phyloP scores from a whole-genome alignment of 306 rosid genomes.

The Cicer bijugum region DNA sequence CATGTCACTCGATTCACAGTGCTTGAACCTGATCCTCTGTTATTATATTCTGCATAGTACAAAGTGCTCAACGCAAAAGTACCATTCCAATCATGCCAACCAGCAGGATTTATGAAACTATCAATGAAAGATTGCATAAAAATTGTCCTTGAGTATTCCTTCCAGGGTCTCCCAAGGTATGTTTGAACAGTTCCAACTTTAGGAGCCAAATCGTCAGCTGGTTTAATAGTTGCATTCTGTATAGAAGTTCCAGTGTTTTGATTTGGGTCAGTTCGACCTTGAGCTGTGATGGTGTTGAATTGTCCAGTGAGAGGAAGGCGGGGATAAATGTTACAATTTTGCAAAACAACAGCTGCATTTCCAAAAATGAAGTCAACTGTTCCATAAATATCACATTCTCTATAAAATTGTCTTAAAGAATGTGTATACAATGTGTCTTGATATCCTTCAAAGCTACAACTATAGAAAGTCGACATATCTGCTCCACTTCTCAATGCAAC shows the following conservation, averaged over 20 bases:
- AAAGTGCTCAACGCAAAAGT: conserved; percentile 56
- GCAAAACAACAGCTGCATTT: too few species aligned
- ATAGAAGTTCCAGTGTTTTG: conserved; percentile 54
- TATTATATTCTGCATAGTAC: conserved; percentile 70
- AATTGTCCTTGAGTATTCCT: conserved; percentile 44
- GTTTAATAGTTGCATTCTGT: conserved; percentile 40
- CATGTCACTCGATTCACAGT: conserved; percentile 44
- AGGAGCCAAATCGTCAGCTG: conserved; percentile 7
- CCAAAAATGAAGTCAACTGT: too few species aligned
- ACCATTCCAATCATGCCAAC: conserved; percentile 81
- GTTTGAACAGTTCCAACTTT: conserved; percentile 40
- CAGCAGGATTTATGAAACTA: conserved; percentile 53
- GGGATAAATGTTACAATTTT: too few species aligned
- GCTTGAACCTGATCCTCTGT: conserved; percentile 64
- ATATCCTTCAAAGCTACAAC: too few species aligned
- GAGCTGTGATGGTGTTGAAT: too few species aligned
- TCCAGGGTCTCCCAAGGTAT: conserved; percentile 75
- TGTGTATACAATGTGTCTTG: too few species aligned
- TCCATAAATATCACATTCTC: too few species aligned
- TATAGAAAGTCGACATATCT: too few species aligned
- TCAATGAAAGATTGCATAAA: conserved; percentile 62
- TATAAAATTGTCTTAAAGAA: too few species aligned
- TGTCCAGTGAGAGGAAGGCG: too few species aligned
- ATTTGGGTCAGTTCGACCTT: conserved; percentile 44
- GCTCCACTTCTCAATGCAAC: too few species aligned